Evolutionary conservation across 208 protist species (phyloP).

Genomic region (Acanthamoeba triangularis): DNA sequence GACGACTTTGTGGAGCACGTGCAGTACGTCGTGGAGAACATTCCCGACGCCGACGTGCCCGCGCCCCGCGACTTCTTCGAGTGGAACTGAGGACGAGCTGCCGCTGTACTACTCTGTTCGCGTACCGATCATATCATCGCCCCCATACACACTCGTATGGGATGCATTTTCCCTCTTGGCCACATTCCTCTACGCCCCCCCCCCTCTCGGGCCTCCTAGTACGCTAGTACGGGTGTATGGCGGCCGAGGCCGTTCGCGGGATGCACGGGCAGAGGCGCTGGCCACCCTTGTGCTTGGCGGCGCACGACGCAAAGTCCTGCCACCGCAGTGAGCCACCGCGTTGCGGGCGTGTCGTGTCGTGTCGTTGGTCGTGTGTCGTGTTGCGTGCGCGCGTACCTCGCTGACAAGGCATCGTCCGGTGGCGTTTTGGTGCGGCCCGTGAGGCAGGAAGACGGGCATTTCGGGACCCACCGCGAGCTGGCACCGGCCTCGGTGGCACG

Average conservation of each 20-base stretch:
- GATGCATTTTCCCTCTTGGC: not conserved
- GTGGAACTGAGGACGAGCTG: constrained; percentile 41
- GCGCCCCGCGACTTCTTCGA: constrained; percentile 65
- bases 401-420: not conserved
- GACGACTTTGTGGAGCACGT: constrained; percentile 73
- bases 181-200: not conserved
- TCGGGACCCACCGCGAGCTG: not conserved
- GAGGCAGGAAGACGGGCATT: not conserved
- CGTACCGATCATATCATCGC: not conserved
- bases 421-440: not conserved
- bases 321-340: not conserved
- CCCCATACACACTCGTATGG: not conserved
- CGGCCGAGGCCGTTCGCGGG: not conserved
- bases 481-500: not conserved
- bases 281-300: not conserved
- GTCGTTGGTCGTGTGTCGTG: too few species aligned
- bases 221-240: too few species aligned
- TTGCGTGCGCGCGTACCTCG: not conserved
- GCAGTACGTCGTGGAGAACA: constrained; percentile 57
- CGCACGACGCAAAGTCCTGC: not conserved
- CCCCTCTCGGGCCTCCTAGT: not conserved
- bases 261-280: constrained; percentile 57
- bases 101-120: not conserved
- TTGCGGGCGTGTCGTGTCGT: too few species aligned
- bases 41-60: constrained; percentile 57